Evolutionary conservation across 805 yeast species (phyloP).

Genomic region (Saccharomycopsis sp.): DNA sequence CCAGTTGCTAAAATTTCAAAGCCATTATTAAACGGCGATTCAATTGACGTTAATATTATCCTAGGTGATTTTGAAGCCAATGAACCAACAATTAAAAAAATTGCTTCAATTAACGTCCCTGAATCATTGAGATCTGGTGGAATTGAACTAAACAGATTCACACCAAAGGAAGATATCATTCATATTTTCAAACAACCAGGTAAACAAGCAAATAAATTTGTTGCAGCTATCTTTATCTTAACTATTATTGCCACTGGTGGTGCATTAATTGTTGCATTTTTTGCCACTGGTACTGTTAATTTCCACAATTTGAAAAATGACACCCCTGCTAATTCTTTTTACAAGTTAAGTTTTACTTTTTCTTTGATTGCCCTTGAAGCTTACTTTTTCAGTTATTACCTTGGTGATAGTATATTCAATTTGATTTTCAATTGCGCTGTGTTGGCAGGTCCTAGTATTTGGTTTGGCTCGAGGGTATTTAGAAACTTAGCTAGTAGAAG

Average conservation of each 20-base stretch:
- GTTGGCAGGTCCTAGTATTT: constrained; percentile 47
- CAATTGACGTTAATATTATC: constrained; percentile 6
- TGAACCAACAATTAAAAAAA: constrained; percentile 2
- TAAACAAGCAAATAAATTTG: constrained; percentile 15
- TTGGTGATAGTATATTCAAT: constrained; percentile 52
- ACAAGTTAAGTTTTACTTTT: constrained; percentile 39
- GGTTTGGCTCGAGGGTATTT: constrained; percentile 61
- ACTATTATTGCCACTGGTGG: constrained; percentile 7
- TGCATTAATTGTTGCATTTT: constrained; percentile 13
- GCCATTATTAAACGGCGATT: background rate
- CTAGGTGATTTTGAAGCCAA: constrained; percentile 11
- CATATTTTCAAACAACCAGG: constrained; percentile 18
- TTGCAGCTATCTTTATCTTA: constrained; percentile 15
- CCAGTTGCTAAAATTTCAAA: constrained; percentile 12
- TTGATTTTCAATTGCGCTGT: constrained; percentile 43
- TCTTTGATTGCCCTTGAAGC: constrained; percentile 45
- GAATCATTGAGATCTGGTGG: constrained; percentile 1
- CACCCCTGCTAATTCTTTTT: constrained; percentile 28
- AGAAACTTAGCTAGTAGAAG: constrained; percentile 33
- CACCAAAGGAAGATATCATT: constrained; percentile 15
- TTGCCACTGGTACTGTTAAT: constrained; percentile 12
- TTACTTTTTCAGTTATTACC: constrained; percentile 50
- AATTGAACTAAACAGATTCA: constrained; percentile 10
- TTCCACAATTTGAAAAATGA: constrained; percentile 33
- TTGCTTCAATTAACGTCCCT: constrained; percentile 5